phyloP scores from a whole-genome alignment of 371 early-diverging fungal genomes.

The Nematocida ironsii region DNA sequence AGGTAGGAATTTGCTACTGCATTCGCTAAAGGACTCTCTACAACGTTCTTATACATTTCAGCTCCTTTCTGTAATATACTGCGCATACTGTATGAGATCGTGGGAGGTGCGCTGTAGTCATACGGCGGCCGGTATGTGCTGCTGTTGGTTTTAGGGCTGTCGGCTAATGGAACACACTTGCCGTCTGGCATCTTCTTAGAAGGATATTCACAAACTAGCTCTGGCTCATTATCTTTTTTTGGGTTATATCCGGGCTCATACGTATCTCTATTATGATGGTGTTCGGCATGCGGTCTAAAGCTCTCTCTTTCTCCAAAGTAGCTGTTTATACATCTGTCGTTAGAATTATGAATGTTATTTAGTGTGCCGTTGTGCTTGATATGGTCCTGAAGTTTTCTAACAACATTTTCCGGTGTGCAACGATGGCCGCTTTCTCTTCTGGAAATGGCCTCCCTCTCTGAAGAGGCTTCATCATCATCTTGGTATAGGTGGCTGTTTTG shows the following conservation, averaged over 20 bases:
- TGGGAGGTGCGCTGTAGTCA: not conserved
- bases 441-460: not conserved
- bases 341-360: not conserved
- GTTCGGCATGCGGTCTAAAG: not conserved
- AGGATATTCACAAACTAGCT: not conserved
- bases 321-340: not conserved
- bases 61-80: not conserved
- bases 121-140: not conserved
- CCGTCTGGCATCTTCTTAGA: not conserved
- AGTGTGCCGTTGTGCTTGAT: not conserved
- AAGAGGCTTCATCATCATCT: not conserved
- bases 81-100: constrained; percentile 9
- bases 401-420: not conserved
- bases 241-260: not conserved
- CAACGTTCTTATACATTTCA: not conserved
- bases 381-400: not conserved
- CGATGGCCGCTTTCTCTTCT: no score
- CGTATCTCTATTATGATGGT: not conserved
- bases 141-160: not conserved
- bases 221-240: not conserved
- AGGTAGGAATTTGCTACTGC: no score
- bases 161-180: not conserved
- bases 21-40: not conserved
- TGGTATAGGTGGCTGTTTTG: not conserved
- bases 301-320: not conserved